Evolutionary conservation across 1,284 basidiomycete genomes (phyloP).

Genomic region (Apiotrichum sp.): DNA sequence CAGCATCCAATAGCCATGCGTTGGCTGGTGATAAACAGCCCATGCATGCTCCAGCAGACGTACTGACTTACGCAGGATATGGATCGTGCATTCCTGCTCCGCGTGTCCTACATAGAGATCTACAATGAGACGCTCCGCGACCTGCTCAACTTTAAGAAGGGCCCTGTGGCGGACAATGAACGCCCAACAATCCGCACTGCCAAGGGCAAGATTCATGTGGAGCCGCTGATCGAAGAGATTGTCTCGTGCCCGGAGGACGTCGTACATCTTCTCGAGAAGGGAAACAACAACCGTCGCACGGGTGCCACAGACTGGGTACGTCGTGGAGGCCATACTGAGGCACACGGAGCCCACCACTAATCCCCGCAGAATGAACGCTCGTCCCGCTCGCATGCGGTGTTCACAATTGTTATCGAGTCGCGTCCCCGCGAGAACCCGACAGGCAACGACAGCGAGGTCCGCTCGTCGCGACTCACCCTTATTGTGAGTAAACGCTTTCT

Average conservation of each 20-base stretch:
- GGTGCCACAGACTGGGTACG: constrained; percentile 54
- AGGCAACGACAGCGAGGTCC: constrained; percentile 30
- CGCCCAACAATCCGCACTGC: constrained; percentile 42
- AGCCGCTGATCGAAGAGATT: constrained; percentile 52
- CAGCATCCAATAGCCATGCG: neutral
- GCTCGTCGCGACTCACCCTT: constrained; percentile 36
- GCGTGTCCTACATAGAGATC: constrained; percentile 56
- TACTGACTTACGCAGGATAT: constrained; percentile 24
- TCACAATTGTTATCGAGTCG: constrained; percentile 51
- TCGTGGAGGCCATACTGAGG: neutral
- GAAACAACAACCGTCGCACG: constrained; percentile 50
- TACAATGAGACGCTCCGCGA: constrained; percentile 57
- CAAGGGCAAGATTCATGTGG: constrained; percentile 49
- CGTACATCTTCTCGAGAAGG: constrained; percentile 48
- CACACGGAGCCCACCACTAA: neutral
- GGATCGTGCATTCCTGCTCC: constrained; percentile 47
- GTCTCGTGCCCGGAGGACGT: constrained; percentile 52
- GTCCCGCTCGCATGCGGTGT: constrained; percentile 53
- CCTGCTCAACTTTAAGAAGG: constrained; percentile 45
- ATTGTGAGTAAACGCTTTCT: neutral
- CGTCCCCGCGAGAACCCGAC: constrained; percentile 33
- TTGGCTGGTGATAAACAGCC: neutral
- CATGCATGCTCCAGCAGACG: neutral
- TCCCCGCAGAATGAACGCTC: constrained; percentile 49
- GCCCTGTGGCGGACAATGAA: constrained; percentile 32